These are phyloP conservation scores for Candida nemodendra DNA, from an alignment of 805 yeast species.

Conservation along the genomic window DNA sequence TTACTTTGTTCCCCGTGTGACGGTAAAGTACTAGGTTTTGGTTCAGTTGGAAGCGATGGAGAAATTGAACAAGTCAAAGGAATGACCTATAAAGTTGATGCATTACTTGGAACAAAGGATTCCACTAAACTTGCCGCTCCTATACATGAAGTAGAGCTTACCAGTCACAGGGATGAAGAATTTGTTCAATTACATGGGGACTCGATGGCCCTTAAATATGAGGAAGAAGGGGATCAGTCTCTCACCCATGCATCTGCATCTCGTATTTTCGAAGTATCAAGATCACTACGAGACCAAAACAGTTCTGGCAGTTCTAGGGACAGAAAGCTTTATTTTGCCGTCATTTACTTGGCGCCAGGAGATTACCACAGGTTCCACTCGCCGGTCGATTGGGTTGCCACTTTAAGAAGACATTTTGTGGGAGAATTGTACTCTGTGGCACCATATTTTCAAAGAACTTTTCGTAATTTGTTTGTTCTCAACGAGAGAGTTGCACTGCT, in stretches of 20 bases:
- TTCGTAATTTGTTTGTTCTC: slow-evolving; percentile 82
- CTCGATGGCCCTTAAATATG: slow-evolving; percentile 37
- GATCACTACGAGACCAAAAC: slow-evolving; percentile 4
- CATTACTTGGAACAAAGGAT: slow-evolving; percentile 66
- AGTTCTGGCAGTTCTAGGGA: slow-evolving; percentile 33
- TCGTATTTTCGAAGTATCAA: slow-evolving; percentile 23
- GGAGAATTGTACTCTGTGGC: slow-evolving; percentile 96
- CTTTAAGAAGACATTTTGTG: slow-evolving; percentile 88
- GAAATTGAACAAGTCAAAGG: slow-evolving; percentile 97
- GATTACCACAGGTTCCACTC: slow-evolving; percentile 97
- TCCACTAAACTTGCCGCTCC: slow-evolving; percentile 55
- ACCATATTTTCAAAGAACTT: slow-evolving; percentile 88
- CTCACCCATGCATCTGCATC: slow-evolving; percentile 30
- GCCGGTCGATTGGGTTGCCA: slow-evolving; percentile 94
- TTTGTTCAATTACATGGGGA: slow-evolving; percentile 17
- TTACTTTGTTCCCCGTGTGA: slow-evolving; percentile 88
- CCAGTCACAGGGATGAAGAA: slow-evolving; percentile 15
- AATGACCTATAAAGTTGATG: slow-evolving; percentile 85
- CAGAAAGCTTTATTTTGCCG: slow-evolving; percentile 78
- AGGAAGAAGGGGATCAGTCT: slow-evolving; percentile 70
- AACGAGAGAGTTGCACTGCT: slow-evolving; percentile 94
- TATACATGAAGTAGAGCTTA: slow-evolving; percentile 38
- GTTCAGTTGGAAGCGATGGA: slow-evolving; percentile 67
- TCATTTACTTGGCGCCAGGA: slow-evolving; percentile 95
- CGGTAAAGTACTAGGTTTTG: slow-evolving; percentile 85